Evolutionary conservation across 2,329 filamentous ascomycete genomes (phyloP).

Genomic region (Rutstroemia sp.): DNA sequence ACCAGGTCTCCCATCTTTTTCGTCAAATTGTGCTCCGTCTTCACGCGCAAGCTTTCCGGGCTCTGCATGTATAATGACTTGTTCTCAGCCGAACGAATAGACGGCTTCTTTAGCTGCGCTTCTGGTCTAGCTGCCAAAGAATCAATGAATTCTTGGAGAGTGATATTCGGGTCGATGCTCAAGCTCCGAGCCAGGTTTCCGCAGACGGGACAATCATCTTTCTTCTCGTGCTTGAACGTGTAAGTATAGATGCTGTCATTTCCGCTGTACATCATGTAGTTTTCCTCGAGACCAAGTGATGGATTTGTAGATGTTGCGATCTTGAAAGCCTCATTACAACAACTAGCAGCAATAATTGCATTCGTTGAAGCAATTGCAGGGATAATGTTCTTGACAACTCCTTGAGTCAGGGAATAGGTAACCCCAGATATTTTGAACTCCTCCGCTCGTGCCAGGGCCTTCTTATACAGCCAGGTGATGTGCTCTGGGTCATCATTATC

Average conservation of each 20-base stretch:
- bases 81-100: constrained; percentile 69
- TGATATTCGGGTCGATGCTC: constrained; percentile 60
- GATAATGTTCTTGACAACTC: constrained; percentile 98
- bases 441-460: constrained; percentile 69
- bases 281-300: constrained; percentile 67
- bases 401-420: constrained; percentile 92
- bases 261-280: constrained; percentile 99
- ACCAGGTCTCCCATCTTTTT: constrained; percentile 75
- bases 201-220: constrained; percentile 91
- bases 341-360: constrained; percentile 89
- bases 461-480: constrained; percentile 92
- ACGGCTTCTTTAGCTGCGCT: constrained; percentile 89
- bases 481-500: constrained; percentile 97
- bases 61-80: constrained; percentile 88
- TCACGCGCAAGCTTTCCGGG: constrained; percentile 72
- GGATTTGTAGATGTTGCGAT: constrained; percentile 79
- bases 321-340: constrained; percentile 96
- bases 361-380: constrained; percentile 97
- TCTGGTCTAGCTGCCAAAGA: constrained; percentile 76
- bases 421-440: constrained; percentile 91
- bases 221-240: constrained; percentile 92
- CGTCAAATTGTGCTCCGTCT: constrained; percentile 74
- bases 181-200: constrained; percentile 75
- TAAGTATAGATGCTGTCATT: constrained; percentile 96
- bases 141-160: constrained; percentile 78